Evolutionary conservation across 352 stramenopile species (phyloP).

Genomic region (Pythium sp.): DNA sequence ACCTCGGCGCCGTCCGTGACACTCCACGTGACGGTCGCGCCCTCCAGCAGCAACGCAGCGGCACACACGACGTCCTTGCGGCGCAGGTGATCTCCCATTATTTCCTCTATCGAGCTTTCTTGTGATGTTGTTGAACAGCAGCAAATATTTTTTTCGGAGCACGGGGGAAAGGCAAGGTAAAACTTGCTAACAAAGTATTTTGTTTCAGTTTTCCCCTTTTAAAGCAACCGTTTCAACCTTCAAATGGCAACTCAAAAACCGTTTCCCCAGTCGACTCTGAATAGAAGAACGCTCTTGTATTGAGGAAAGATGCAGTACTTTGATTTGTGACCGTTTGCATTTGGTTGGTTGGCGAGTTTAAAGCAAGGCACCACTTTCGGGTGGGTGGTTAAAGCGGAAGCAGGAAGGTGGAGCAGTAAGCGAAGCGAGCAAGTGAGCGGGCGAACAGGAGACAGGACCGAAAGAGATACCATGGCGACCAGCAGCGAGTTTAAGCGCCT

Average conservation of each 20-base stretch:
- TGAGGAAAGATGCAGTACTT: neutral
- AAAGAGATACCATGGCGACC: slow-evolving; percentile 41
- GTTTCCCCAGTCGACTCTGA: neutral
- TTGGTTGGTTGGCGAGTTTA: slow-evolving; percentile 12
- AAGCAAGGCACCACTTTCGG: slow-evolving; percentile 2
- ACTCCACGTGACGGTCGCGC: slow-evolving; percentile 40
- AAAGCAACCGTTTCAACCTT: neutral
- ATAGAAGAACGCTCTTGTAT: slow-evolving; percentile 4
- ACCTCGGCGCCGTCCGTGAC: slow-evolving; percentile 45
- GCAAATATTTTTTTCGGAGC: too few relatives aligned
- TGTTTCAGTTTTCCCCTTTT: too few relatives aligned
- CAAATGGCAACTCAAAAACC: neutral
- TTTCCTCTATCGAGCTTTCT: neutral
- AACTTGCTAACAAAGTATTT: neutral
- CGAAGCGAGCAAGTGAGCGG: neutral
- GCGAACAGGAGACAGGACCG: neutral
- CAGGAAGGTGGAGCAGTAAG: neutral
- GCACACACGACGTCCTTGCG: slow-evolving; percentile 48
- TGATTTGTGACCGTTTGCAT: neutral
- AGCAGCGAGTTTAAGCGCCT: slow-evolving; percentile 83
- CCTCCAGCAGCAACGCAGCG: slow-evolving; percentile 21
- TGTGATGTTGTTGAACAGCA: slow-evolving; percentile 1
- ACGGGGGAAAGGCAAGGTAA: too few relatives aligned
- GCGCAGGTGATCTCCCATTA: slow-evolving; percentile 48
- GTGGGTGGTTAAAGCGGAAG: neutral